These are phyloP conservation scores for Alternaria arbusti DNA, from an alignment of 2,329 filamentous ascomycete species.

Conservation along the genomic window DNA sequence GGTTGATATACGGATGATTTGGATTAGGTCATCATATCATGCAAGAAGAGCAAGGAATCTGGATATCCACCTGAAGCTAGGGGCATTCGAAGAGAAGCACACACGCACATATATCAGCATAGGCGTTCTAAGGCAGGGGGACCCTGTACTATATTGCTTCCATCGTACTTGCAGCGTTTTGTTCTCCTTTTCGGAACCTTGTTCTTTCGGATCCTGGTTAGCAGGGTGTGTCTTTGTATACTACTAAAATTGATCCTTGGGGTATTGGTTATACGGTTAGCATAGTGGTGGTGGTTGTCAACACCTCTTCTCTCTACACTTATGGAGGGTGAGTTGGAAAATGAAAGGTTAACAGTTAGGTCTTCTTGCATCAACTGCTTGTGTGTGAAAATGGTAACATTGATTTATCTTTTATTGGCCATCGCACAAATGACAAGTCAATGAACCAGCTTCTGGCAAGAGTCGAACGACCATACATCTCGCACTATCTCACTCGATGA, in stretches of 20 bases:
- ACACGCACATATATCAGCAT: neutral
- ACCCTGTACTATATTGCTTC: neutral
- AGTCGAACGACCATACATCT: too few relatives aligned
- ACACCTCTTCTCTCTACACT: neutral
- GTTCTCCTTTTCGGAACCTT: neutral
- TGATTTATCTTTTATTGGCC: too few relatives aligned
- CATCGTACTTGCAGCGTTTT: neutral
- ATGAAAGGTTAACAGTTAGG: neutral
- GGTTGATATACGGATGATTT: neutral
- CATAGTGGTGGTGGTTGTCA: neutral
- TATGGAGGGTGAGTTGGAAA: neutral
- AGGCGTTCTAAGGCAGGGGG: neutral
- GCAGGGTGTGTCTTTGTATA: conserved; percentile 3
- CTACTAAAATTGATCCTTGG: conserved; percentile 9
- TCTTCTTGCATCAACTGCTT: too few relatives aligned
- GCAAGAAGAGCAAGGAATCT: neutral
- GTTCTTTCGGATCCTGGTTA: neutral
- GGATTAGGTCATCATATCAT: too few relatives aligned
- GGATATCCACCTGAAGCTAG: neutral
- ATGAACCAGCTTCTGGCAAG: too few relatives aligned
- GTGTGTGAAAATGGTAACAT: too few relatives aligned
- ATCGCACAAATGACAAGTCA: too few relatives aligned
- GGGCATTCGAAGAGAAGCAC: neutral
- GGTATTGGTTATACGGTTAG: neutral
- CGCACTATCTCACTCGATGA: too few relatives aligned